phyloP scores from a whole-genome alignment of 768 basidiomycete genomes.

The Epithele typhae region DNA sequence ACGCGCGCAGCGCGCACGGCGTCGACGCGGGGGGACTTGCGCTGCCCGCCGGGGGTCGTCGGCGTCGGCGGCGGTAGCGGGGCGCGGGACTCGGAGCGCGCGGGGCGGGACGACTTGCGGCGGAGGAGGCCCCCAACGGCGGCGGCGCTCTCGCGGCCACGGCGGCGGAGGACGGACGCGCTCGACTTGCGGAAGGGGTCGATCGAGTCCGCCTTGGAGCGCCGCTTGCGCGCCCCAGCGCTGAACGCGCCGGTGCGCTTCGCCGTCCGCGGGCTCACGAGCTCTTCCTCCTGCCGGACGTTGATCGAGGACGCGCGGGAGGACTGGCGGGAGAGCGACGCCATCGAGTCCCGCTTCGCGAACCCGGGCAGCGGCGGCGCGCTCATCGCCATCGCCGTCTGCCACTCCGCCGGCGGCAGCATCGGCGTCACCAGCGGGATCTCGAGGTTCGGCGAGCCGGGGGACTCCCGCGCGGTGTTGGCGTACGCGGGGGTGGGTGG shows the following conservation, averaged over 20 bases:
- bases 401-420: conserved; percentile 6
- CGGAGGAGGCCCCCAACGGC: neutral
- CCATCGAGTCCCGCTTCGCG: conserved; percentile 8
- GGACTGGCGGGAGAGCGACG: conserved; percentile 13
- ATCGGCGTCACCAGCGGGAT: conserved; percentile 11
- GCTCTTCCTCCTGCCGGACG: neutral
- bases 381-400: neutral
- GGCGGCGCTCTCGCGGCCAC: neutral
- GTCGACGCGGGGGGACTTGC: too few species aligned
- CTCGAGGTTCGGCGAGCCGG: conserved; percentile 2
- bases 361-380: neutral
- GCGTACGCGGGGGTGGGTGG: neutral
- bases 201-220: conserved; percentile 13
- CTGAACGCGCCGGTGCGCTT: neutral
- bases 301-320: conserved; percentile 9
- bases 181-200: conserved; percentile 13
- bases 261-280: neutral
- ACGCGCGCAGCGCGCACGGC: too few species aligned
- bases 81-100: neutral
- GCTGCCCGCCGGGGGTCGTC: too few species aligned
- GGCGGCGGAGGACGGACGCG: conserved; percentile 1
- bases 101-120: neutral
- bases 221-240: conserved; percentile 7
- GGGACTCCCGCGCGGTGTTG: neutral
- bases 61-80: too few species aligned